Evolutionary conservation across 768 basidiomycete species (phyloP), one percentile per base, ranked within the genome.

Genomic region (Scleroderma bovista): DNA sequence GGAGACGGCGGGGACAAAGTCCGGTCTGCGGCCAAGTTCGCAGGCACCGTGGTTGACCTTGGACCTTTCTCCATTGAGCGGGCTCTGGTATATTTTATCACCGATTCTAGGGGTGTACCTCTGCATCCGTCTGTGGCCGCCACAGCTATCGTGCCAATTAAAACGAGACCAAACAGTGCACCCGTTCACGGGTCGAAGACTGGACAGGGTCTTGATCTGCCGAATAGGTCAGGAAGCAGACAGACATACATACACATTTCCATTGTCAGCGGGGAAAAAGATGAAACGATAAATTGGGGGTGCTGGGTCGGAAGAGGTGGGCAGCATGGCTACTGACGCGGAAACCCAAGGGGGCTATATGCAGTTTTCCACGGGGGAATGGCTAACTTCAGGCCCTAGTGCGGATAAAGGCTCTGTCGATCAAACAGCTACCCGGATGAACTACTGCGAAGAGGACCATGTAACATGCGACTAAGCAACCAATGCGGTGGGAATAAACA

Each of bases 201-300:
- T n/a, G n/a, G n/a, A n/a, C n/a, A n/a, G n/a, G n/a, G n/a, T n/a
- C n/a, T n/a, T n/a, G n/a, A n/a, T n/a, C n/a, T n/a, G n/a, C n/a
- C n/a, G n/a, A n/a, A n/a, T n/a, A n/a, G n/a, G 49, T 55, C 62
- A 57, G 51, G 47, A 39, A 47, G 45, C 34, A 32, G 33, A 15
- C 51, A 48, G 52, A 53, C 36, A 46, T 50, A 51, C 52, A 54
- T 61, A 66, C 63, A 63, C 70, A 66, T 65, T 55, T 69, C 76
- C 70, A 60, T 71, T 70, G 50, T 87, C 84, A 50, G 86, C 86
- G 12, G 87, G 86, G 37, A 63, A 91, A 86, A 12, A 90, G 71
- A 69, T 84, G 87, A 47, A 75, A 72, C 31, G 91, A 73, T 20
- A 90, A 76, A 53, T 83, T 84, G 48, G 76, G 75, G 5, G 83